Base-by-base conservation (phyloP, 1,139 yeast species). In the Pichia sp. region DNA sequence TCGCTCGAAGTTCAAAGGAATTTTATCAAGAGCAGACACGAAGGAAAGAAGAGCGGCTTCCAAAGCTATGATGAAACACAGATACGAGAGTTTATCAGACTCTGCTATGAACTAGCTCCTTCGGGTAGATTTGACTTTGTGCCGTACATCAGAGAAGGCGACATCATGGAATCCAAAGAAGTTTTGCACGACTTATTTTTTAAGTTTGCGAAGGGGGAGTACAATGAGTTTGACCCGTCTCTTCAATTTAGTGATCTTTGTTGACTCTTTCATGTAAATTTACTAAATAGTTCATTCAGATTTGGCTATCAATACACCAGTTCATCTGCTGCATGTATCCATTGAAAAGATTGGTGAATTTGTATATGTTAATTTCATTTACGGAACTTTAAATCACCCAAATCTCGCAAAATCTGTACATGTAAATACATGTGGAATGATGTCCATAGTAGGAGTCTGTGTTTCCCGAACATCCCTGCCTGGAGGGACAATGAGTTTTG, bases 1-100 rank as follows among this genome's bases (percentile, higher is more conserved):
- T 26, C 49, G 5, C 29, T 33, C 8, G 45, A 46, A 17, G 47
- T 46, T 9, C 60, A 56, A 39, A 22, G 33, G 14, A 35, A 46
- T 14, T 48, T 51, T 48, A 42, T 42, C 18, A 30, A 39, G 25
- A 36, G 47, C n/a, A 43, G 50, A 33, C 33, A 45, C 13, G 48
- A 46, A 30, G 40, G 27, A 13, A 49, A 48, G 33, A 40, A 44
- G n/a, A 29, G 46, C 10, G 44, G 51, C 4, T 63, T 59, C 44
- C 66, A 64, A 42, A 50, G 53, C 31, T 60, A 53, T 37, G 50
- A 53, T 13, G 44, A 50, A n/a, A 39, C 35, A 4, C 44, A 55
- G n/a, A 56, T 55, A 30, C 38, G 38, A 8, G 52, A 50, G n/a
- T 59, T 49, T 43, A 51, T 62, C 15, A 53, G 53, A 12, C 41